These are phyloP conservation scores for Backusella morwellensis DNA, from an alignment of 192 early-diverging fungal species.

Conservation along the genomic window DNA sequence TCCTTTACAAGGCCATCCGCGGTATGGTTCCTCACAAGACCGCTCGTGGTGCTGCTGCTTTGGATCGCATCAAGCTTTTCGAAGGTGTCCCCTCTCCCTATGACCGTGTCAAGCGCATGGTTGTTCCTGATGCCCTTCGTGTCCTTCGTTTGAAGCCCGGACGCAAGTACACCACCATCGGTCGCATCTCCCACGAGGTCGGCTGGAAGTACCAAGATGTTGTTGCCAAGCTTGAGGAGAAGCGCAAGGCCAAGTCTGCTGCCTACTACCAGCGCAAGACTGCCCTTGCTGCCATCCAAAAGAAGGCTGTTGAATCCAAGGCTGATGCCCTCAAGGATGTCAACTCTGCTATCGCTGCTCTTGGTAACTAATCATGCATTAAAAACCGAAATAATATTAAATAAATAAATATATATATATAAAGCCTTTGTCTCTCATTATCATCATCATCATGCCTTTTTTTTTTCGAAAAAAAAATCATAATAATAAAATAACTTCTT, in stretches of 20 bases:
- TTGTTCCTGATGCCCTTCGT: slow-evolving; percentile 95
- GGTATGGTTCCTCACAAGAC: slow-evolving; percentile 99
- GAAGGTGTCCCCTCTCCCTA: slow-evolving; percentile 98
- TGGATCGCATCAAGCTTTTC: slow-evolving; percentile 98
- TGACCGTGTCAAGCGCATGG: slow-evolving; percentile 96
- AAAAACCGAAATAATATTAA: not conserved
- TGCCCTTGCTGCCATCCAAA: slow-evolving; percentile 41
- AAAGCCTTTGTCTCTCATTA: not conserved
- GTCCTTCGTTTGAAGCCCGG: slow-evolving; percentile 96
- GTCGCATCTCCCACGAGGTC: slow-evolving; percentile 92
- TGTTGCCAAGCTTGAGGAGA: slow-evolving; percentile 95
- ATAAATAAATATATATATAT: not conserved
- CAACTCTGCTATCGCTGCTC: slow-evolving; percentile 32
- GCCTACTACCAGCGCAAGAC: slow-evolving; percentile 94
- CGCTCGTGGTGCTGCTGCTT: slow-evolving; percentile 93
- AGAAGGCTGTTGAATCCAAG: slow-evolving; percentile 36
- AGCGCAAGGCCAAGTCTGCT: slow-evolving; percentile 93
- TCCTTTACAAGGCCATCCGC: slow-evolving; percentile 96
- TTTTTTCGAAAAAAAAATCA: no score
- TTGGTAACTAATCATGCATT: slow-evolving; percentile 29
- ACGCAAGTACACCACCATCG: slow-evolving; percentile 96
- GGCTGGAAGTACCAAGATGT: slow-evolving; percentile 99
- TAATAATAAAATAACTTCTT: no score
- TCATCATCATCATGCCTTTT: no score
- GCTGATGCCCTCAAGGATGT: slow-evolving; percentile 32